Base-by-base conservation (phyloP, 129 eudicot genomes). In the Dittrichia graveolens region DNA sequence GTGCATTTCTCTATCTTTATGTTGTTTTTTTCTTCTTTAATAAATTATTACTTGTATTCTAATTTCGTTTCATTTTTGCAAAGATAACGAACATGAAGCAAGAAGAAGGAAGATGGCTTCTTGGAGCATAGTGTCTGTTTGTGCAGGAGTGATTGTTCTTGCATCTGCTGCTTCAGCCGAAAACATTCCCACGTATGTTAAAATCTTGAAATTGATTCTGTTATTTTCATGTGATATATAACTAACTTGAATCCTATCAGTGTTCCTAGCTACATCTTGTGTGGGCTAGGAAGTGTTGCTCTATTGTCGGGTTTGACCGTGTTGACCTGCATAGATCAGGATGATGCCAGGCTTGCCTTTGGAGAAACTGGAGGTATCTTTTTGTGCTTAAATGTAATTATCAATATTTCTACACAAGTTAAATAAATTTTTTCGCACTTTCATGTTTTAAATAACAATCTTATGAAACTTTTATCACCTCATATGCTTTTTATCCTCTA, bases 301-400 rank as follows among this genome's bases (percentile, higher is more conserved):
- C 58, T 86, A 16, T 41, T 81, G 52, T 65, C 74, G 55, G 85
- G 88, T 65, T 61, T 81, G 74, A 52, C 62, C 67, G 82, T 82
- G 35, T 72, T 86, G 74, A 16, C 88, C 46, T 81, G 77, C 70
- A 75, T 81, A 7, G 82, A 81, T 69, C 83, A 86, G 74, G 84
- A 75, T 75, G 83, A 60, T 72, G 88, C 82, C 57, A 56, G 79
- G 31, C 73, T 71, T 65, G 62, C 71, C 68, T 78, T 81, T 75
- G 91, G 88, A 64, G 79, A 86, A 58, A 67, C 73, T 0, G 86
- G 86, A 81, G 91, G 91, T 86, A 83, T 55, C 52, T 57, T 13
- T 35, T 4, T 35, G 10, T 59, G 43, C 15, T 8, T 59, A 37
- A 37, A 59, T 37, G 63, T 11, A 41, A 31, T 12, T 11, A 58